Percentiles rank a stretch among this genome's conserved stretches.
These are phyloP conservation scores for Pseudotulostoma volvatum DNA, from an alignment of 495 filamentous ascomycete species.

Conservation along the genomic window DNA sequence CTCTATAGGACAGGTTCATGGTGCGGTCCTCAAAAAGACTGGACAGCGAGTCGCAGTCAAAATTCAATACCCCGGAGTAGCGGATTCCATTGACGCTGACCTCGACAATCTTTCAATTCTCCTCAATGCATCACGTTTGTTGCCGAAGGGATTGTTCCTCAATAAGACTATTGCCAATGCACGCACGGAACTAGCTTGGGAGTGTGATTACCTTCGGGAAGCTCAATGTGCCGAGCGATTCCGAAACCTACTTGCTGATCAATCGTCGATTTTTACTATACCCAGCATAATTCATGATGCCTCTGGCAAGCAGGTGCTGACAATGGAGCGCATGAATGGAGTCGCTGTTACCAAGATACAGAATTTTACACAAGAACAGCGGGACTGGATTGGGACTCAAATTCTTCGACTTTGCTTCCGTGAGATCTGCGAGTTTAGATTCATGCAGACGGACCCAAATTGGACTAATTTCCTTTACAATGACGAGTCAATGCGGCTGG, in stretches of 20 bases:
- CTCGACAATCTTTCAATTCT: constrained; percentile 82
- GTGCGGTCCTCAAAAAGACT: constrained; percentile 59
- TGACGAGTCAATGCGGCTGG: constrained; percentile 48
- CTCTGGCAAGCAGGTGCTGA: constrained; percentile 72
- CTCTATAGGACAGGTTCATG: constrained; percentile 95
- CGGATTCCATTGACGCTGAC: constrained; percentile 87
- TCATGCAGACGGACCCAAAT: constrained; percentile 99
- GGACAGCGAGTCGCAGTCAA: constrained; percentile 77
- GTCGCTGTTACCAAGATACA: constrained; percentile 72
- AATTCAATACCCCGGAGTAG: constrained; percentile 94
- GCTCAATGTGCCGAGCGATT: constrained; percentile 64
- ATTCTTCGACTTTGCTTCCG: constrained; percentile 84
- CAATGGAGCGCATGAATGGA: constrained; percentile 81
- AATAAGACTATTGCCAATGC: constrained; percentile 97
- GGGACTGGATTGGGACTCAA: constrained; percentile 81
- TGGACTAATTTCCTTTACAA: constrained; percentile 99
- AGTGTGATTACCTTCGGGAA: constrained; percentile 90
- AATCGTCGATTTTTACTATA: constrained; percentile 56
- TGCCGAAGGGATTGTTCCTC: constrained; percentile 84
- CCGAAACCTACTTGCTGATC: constrained; percentile 49
- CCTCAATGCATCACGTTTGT: constrained; percentile 70
- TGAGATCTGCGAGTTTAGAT: constrained; percentile 82
- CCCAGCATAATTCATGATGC: constrained; percentile 65
- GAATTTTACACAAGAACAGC: constrained; percentile 59
- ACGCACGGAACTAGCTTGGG: constrained; percentile 83